Evolutionary conservation across 2,329 filamentous ascomycete genomes (phyloP), one percentile per base, ranked within the genome.

Genomic region (Neopestalotiopsis clavispora): DNA sequence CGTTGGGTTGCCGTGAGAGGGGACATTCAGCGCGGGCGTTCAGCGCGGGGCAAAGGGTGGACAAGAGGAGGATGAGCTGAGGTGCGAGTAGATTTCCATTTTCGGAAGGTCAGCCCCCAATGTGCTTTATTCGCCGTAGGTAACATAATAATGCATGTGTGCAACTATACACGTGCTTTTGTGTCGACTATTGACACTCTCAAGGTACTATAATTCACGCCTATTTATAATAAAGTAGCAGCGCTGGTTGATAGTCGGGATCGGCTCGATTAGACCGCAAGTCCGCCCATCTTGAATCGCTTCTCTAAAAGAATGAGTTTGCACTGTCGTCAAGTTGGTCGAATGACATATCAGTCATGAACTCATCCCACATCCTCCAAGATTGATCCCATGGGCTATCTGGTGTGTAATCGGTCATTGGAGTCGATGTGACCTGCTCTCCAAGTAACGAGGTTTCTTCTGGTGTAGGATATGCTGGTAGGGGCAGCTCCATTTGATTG

Each of bases 271-370:
- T 59, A 2, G 23, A 40, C 12, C 32, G 32, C 3, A 17, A 20
- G 5, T 20, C 28, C 32, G 32, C 10, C 34, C 12, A 17, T 40
- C 30, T 62, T 14, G 17, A 14, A 62, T 23, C 13, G 28, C 23
- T 9, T 4, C 17, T 62, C n/a, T 38, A 62, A 17, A 20, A 34
- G 20, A 38, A 40, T 40, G 28, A 34, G 9, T 62, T 34, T 12
- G 5, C 13, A 14, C n/a, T 20, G 59, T 62, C 34, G 59, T 62
- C 34, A 20, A 62, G 59, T 5, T 62, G 30, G 30, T 62, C 59
- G 20, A 62, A 62, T n/a, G 59, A 62, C 59, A 62, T 34, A 30
- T 62, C 59, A 20, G 10, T 12, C 59, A 62, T 62, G 17, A 62
- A 62, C 32, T 62, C 59, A 20, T 62, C 59, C 59, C 59, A 62